Percentiles rank a stretch among this genome's conserved stretches.
Conservation (phyloP, 768 basidiomycete species). For the Cyclocybe cylindracea region DNA sequence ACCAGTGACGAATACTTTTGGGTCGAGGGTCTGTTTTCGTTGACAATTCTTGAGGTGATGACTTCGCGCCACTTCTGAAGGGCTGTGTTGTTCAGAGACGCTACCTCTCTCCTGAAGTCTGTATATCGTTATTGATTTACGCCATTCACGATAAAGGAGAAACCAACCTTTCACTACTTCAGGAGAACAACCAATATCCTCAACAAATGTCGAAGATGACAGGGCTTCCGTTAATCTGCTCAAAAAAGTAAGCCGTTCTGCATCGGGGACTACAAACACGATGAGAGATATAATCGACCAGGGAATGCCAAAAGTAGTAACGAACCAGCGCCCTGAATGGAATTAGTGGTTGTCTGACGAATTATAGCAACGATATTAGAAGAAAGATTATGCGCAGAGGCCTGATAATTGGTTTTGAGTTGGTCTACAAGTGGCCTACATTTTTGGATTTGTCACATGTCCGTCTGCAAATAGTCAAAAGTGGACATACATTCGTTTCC, state of each 20-base stretch:
- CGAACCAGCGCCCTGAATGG: constrained; percentile 36
- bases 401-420: constrained; percentile 47
- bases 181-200: constrained; percentile 18
- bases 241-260: constrained; percentile 18
- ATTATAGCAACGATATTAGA: constrained; percentile 42
- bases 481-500: constrained; percentile 42
- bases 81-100: constrained; percentile 43
- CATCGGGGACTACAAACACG: constrained; percentile 3
- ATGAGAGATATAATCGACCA: constrained; percentile 19
- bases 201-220: constrained; percentile 19
- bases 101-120: constrained; percentile 53
- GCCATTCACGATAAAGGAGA: background rate
- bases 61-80: constrained; percentile 56
- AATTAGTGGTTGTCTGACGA: constrained; percentile 31
- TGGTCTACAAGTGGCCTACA: constrained; percentile 41
- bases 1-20: constrained; percentile 16
- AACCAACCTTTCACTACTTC: constrained; percentile 33
- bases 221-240: constrained; percentile 18
- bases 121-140: background rate
- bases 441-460: constrained; percentile 3
- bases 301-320: background rate
- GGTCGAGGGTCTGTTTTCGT: constrained; percentile 21
- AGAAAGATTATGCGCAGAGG: constrained; percentile 51
- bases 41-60: constrained; percentile 36
- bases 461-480: background rate